Evolutionary conservation across 805 yeast species (phyloP).

Genomic region (Blastobotrys attinorum): DNA sequence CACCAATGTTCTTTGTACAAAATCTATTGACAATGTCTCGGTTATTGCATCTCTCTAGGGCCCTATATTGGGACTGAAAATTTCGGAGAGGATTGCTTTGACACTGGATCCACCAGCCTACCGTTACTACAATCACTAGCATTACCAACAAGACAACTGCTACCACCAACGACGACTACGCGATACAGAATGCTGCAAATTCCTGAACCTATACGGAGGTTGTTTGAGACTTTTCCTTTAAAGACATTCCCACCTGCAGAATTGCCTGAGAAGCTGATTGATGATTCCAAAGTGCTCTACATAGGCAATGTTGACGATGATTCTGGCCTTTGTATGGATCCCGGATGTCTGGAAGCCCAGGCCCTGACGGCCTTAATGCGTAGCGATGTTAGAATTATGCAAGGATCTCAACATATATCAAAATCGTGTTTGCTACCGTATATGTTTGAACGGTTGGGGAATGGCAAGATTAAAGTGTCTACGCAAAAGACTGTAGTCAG

Average conservation of each 20-base stretch:
- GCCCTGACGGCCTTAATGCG: conserved; percentile 11
- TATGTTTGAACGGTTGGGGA: conserved; percentile 6
- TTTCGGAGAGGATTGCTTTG: too few species aligned
- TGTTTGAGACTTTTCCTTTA: conserved; percentile 30
- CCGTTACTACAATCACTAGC: not conserved
- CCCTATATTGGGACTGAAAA: too few species aligned
- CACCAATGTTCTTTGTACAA: too few species aligned
- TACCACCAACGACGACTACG: not conserved
- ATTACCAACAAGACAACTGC: not conserved
- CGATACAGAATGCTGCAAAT: conserved; percentile 15
- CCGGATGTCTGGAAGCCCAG: conserved; percentile 21
- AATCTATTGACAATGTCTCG: too few species aligned
- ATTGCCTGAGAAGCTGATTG: conserved; percentile 3
- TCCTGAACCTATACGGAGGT: conserved; percentile 22
- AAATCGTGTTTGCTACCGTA: conserved; percentile 13
- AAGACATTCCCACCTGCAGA: conserved; percentile 13
- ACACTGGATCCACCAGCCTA: too few species aligned
- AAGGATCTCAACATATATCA: conserved; percentile 8
- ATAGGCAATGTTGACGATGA: conserved; percentile 19
- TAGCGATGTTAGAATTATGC: conserved; percentile 2
- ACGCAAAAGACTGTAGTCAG: conserved; percentile 5
- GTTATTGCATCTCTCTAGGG: too few species aligned
- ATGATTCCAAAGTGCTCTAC: conserved; percentile 6
- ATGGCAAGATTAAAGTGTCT: conserved; percentile 3
- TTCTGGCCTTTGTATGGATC: conserved; percentile 23